phyloP scores from a whole-genome alignment of 2,329 filamentous ascomycete species.

The Alternaria conjuncta region DNA sequence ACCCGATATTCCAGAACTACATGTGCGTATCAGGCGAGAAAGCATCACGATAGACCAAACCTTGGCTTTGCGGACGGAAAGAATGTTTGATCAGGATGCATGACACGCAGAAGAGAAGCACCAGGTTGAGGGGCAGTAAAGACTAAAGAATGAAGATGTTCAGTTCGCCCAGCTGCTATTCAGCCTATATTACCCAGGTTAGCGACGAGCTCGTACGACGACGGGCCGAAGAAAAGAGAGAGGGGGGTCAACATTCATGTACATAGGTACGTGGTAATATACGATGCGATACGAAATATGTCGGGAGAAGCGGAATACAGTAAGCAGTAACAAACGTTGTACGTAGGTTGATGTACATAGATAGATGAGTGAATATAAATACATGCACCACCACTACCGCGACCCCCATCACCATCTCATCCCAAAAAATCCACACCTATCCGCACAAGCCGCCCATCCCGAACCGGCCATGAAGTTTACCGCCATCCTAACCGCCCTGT shows the following conservation, averaged over 20 bases:
- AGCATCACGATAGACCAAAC: neutral
- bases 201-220: neutral
- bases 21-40: neutral
- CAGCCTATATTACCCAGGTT: neutral
- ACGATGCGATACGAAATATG: neutral
- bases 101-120: neutral
- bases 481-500: neutral
- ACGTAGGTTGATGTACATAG: neutral
- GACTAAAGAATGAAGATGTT: neutral
- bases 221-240: neutral
- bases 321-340: neutral
- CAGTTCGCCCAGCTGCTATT: neutral
- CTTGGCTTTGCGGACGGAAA: neutral
- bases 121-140: neutral
- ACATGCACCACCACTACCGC: neutral
- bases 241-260: neutral
- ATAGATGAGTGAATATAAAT: neutral
- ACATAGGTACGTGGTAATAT: neutral
- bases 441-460: too few relatives aligned
- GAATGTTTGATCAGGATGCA: neutral
- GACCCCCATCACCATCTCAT: neutral
- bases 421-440: neutral
- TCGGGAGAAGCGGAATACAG: neutral
- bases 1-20: neutral
- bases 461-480: neutral